Conservation (phyloP, 2,329 filamentous ascomycete species). For the Lachnellula occidentalis region DNA sequence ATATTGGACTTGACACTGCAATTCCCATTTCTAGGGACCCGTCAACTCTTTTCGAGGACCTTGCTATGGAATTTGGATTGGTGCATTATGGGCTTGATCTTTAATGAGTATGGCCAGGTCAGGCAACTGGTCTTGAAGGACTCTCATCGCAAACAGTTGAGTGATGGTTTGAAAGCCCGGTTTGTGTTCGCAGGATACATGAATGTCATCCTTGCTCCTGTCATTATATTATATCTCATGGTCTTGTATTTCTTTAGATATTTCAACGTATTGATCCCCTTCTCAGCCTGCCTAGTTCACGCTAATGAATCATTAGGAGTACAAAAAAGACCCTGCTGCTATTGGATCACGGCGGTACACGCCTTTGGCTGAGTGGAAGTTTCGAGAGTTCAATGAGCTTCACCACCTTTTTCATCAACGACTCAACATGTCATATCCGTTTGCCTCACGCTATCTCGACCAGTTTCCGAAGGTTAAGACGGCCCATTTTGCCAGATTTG, state of each 20-base stretch:
- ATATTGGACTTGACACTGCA: constrained; percentile 82
- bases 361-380: constrained; percentile 93
- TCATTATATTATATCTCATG: constrained; percentile 79
- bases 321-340: constrained; percentile 85
- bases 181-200: constrained; percentile 80
- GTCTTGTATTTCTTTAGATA: constrained; percentile 92
- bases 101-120: constrained; percentile 83
- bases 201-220: constrained; percentile 80
- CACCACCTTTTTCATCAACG: constrained; percentile 87
- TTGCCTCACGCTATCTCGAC: constrained; percentile 85
- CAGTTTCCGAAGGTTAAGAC: constrained; percentile 96
- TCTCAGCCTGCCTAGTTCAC: neutral
- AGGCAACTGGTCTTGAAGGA: constrained; percentile 81
- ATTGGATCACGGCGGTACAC: constrained; percentile 89
- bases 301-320: constrained; percentile 56
- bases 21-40: constrained; percentile 72
- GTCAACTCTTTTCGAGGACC: constrained; percentile 81
- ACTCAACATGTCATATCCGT: constrained; percentile 90
- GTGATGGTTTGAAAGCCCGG: constrained; percentile 68
- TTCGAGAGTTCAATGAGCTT: constrained; percentile 95
- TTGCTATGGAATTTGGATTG: constrained; percentile 90
- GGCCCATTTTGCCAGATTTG: constrained; percentile 74
- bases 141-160: constrained; percentile 71
- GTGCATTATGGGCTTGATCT: constrained; percentile 88
- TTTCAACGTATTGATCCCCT: constrained; percentile 62